phyloP scores from a whole-genome alignment of 1,284 basidiomycete species.

The Tilletia caries region DNA sequence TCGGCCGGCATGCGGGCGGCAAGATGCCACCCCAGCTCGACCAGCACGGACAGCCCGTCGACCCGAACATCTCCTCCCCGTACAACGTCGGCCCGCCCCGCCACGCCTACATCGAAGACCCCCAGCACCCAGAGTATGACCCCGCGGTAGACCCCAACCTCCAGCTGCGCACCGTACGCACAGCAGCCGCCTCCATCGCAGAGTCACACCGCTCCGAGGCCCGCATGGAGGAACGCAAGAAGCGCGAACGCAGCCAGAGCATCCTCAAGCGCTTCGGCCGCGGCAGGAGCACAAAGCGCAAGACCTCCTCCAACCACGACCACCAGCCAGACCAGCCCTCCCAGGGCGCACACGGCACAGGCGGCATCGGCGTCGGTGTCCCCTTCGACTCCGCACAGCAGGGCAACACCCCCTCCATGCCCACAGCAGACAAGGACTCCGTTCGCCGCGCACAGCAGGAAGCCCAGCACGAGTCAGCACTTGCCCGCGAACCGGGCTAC shows the following conservation, averaged over 20 bases:
- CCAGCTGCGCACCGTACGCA: conserved; percentile 45
- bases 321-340: not conserved
- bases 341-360: conserved; percentile 23
- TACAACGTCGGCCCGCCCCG: conserved; percentile 33
- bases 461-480: conserved; percentile 18
- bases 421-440: conserved; percentile 23
- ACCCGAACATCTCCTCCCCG: conserved; percentile 33
- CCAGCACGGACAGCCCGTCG: conserved; percentile 16
- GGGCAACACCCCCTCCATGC: conserved; percentile 23
- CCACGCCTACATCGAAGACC: conserved; percentile 36
- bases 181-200: conserved; percentile 47
- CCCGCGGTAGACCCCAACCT: conserved; percentile 45
- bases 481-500: conserved; percentile 1
- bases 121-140: conserved; percentile 45
- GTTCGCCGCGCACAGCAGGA: conserved; percentile 14
- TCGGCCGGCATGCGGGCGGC: conserved; percentile 4
- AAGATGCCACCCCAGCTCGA: conserved; percentile 13
- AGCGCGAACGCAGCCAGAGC: conserved; percentile 22
- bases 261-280: conserved; percentile 38
- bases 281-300: conserved; percentile 30
- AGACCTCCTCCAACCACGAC: not conserved
- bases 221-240: conserved; percentile 34
- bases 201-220: conserved; percentile 46
- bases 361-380: conserved; percentile 27
- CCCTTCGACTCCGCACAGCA: conserved; percentile 43